Evolutionary conservation across 345 rosid species (phyloP), one percentile per base, ranked within the genome.

Genomic region (Cardamine resedifolia): DNA sequence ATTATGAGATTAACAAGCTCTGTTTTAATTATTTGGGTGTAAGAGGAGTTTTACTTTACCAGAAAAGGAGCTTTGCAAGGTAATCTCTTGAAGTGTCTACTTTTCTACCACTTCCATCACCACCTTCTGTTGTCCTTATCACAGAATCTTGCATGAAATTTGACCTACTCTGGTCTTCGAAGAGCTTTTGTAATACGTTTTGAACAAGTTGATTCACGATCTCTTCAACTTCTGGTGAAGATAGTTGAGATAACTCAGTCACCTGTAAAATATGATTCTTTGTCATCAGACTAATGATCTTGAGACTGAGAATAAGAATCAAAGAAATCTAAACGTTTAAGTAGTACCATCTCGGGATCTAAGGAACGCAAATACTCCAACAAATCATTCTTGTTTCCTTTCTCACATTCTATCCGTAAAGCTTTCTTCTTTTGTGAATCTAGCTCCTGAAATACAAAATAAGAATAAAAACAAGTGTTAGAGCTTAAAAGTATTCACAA

Each of bases 31-130:
- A 30, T 58, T 4, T 3, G 12, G 15, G 24, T 0, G 8, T 19
- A 45, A 6, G 31, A 70, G 51, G 30, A 75, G 48, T 30, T 63
- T 19, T 5, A 72, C 73, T 9, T 77, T 77, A 94, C 98, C 97
- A 94, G 88, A 94, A 90, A 72, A 89, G 97, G 70, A 94, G 86
- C 81, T 85, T 94, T 1, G 98, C 98, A 19, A 94, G 88, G 73
- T 94, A 87, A 82, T 90, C 98, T 7, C 97, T 86, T 12, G 95
- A 86, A 56, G 96, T 86, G 85, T 80, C 84, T 16, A 90, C 77
- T 5, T 79, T 72, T 12, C 76, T 76, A 38, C 75, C 74, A 33
- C 44, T 74, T 68, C 81, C 90, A 71, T 84, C 82, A 50, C 66
- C 70, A 43, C 69, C 77, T 44, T 81, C 83, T 56, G 43, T 20